A percentile compares a stretch with the other conserved stretches of the same genome.
phyloP scores from a whole-genome alignment of 2,329 filamentous ascomycete species.

The Teratosphaeria pseudoeucalypti region DNA sequence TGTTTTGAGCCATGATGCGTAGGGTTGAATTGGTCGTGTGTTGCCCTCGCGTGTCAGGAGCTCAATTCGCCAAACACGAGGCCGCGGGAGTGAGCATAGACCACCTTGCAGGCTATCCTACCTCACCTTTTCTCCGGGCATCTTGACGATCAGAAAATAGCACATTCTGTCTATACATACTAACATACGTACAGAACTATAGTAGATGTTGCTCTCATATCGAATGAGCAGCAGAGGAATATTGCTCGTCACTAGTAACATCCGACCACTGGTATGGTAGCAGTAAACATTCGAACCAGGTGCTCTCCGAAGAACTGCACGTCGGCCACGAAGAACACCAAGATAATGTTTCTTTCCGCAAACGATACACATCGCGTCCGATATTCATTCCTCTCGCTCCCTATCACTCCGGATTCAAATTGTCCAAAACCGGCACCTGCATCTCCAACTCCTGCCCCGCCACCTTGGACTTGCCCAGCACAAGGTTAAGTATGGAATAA shows the following conservation, averaged over 20 bases:
- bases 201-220: too few species aligned
- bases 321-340: too few species aligned
- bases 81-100: not conserved
- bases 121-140: not conserved
- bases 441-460: slow-evolving; percentile 30
- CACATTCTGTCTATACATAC: too few species aligned
- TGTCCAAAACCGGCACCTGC: slow-evolving; percentile 26
- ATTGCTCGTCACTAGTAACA: too few species aligned
- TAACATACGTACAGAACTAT: too few species aligned
- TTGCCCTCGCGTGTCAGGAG: not conserved
- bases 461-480: slow-evolving; percentile 57
- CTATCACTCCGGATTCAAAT: not conserved
- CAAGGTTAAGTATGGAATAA: slow-evolving; percentile 59
- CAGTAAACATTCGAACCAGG: too few species aligned
- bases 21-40: not conserved
- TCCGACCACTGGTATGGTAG: too few species aligned
- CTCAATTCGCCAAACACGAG: not conserved
- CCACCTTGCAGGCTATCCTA: not conserved
- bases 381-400: not conserved
- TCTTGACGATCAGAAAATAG: not conserved
- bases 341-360: too few species aligned
- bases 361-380: too few species aligned
- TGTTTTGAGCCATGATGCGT: slow-evolving; percentile 2
- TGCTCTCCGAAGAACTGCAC: too few species aligned
- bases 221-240: too few species aligned